Evolutionary conservation across 495 filamentous ascomycete species (phyloP).

Genomic region (Tetracladium setigerum): DNA sequence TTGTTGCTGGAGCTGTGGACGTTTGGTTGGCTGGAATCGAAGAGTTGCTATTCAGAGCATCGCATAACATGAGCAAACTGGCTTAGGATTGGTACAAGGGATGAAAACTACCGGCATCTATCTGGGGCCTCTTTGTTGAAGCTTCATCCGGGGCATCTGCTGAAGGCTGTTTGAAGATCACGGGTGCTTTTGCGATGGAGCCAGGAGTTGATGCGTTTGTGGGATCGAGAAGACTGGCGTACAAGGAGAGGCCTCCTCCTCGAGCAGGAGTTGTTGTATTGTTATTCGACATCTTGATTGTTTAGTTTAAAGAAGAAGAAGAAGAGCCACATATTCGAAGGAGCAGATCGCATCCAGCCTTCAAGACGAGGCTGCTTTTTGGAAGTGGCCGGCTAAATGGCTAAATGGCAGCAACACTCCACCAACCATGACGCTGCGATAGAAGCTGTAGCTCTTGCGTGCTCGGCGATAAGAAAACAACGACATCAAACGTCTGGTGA

Average conservation of each 20-base stretch:
- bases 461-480: no score
- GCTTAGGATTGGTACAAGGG: constrained; percentile 18
- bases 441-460: no score
- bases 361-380: no score
- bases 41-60: constrained; percentile 50
- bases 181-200: constrained; percentile 69
- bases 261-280: constrained; percentile 4
- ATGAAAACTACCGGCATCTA: constrained; percentile 63
- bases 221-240: constrained; percentile 47
- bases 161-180: constrained; percentile 59
- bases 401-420: no score
- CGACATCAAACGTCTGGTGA: no score
- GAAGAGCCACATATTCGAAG: no score
- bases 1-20: constrained; percentile 59
- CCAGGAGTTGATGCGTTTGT: constrained; percentile 33
- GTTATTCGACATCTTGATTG: constrained; percentile 13
- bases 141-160: constrained; percentile 46
- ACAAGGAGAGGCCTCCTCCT: constrained; percentile 40
- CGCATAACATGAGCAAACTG: constrained; percentile 40
- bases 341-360: no score
- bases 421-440: no score
- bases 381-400: no score
- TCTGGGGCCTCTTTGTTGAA: constrained; percentile 55
- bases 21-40: constrained; percentile 79
- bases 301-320: neutral